These are phyloP conservation scores for Fagopyrum esculentum DNA, from an alignment of 148 eudicot species.

Conservation along the genomic window DNA sequence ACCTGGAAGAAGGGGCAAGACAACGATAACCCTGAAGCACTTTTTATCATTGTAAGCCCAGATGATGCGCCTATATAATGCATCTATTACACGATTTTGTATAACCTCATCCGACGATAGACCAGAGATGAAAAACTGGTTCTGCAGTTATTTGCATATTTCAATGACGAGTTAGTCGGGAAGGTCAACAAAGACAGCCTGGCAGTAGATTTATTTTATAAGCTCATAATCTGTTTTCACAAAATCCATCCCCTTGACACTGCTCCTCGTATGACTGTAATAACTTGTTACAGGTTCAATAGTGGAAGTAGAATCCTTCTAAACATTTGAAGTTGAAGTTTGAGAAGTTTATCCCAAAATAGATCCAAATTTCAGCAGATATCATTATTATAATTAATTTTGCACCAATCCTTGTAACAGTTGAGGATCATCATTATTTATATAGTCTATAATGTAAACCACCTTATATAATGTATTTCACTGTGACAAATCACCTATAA, in stretches of 20 bases:
- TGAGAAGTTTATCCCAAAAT: too few relatives aligned
- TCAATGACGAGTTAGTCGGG: conserved; percentile 14
- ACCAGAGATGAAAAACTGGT: conserved; percentile 98
- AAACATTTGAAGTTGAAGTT: too few relatives aligned
- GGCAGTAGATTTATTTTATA: not conserved
- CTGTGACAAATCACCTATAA: too few relatives aligned
- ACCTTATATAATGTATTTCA: too few relatives aligned
- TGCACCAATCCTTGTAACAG: too few relatives aligned
- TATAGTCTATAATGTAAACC: too few relatives aligned
- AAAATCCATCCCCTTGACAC: not conserved
- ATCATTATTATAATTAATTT: too few relatives aligned
- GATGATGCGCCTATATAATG: conserved; percentile 72
- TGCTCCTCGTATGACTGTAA: too few relatives aligned
- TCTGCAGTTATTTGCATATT: conserved; percentile 45
- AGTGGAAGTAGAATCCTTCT: too few relatives aligned
- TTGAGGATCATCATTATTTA: too few relatives aligned
- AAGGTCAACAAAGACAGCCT: not conserved
- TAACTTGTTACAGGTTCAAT: too few relatives aligned
- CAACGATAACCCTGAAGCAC: conserved; percentile 83
- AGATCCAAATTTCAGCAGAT: too few relatives aligned
- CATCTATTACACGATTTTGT: conserved; percentile 76
- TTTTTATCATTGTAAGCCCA: conserved; percentile 84
- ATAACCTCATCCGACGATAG: conserved; percentile 88
- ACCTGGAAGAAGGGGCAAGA: conserved; percentile 93
- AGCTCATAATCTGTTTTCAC: not conserved